These are phyloP conservation scores for Myxozyma vanderwaltii DNA, from an alignment of 805 yeast species.

Conservation along the genomic window DNA sequence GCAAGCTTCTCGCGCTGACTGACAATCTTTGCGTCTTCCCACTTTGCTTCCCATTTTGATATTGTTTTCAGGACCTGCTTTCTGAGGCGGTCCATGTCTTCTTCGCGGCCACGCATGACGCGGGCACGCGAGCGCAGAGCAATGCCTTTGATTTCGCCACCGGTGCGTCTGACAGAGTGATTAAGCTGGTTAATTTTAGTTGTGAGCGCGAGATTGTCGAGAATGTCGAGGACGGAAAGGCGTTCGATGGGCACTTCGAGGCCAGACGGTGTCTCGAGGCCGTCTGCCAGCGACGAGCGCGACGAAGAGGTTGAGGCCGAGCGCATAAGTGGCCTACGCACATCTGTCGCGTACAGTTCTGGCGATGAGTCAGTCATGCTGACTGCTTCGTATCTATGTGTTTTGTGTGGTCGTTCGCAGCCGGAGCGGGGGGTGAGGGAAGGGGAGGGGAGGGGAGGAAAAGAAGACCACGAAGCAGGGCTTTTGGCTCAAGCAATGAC, in stretches of 20 bases:
- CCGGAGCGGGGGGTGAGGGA: too few species aligned
- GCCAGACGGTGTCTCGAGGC: constrained; percentile 15
- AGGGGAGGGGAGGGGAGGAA: neutral
- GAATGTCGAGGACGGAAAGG: constrained; percentile 42
- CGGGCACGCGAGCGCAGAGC: constrained; percentile 38
- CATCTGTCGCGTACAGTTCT: constrained; percentile 9
- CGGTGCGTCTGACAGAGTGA: constrained; percentile 35
- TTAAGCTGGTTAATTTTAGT: constrained; percentile 37
- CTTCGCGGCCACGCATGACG: constrained; percentile 37
- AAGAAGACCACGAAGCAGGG: neutral
- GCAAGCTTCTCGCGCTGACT: constrained; percentile 71
- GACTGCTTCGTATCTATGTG: neutral
- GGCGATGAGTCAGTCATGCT: constrained; percentile 15
- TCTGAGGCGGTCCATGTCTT: constrained; percentile 41
- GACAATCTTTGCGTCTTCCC: constrained; percentile 36
- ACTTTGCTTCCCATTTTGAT: constrained; percentile 40
- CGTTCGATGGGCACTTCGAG: constrained; percentile 37
- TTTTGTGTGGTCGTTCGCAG: too few species aligned
- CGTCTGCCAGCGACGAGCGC: constrained; percentile 12
- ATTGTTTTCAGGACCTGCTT: constrained; percentile 37
- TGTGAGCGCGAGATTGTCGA: constrained; percentile 41
- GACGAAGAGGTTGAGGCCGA: constrained; percentile 16
- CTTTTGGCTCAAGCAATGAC: neutral
- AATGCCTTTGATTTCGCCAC: constrained; percentile 37
- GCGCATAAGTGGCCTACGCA: neutral